A percentile compares a stretch with the other conserved stretches of the same genome.
Conservation (phyloP, 2,329 filamentous ascomycete species). For the Diplodia intermedia region DNA sequence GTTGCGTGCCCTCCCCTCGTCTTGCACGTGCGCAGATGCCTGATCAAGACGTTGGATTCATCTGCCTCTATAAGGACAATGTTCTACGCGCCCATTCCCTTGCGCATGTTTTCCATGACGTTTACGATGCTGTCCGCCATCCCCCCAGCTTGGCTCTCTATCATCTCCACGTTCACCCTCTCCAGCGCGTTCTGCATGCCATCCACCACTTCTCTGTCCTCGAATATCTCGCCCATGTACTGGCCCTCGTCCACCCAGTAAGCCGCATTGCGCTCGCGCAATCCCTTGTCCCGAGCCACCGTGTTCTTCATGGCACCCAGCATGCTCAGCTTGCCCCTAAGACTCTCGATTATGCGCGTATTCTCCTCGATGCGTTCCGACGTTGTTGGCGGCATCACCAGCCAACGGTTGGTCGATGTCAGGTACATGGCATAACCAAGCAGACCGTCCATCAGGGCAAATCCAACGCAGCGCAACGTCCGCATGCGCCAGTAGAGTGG, state of each 20-base stretch:
- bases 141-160: constrained; percentile 69
- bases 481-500: constrained; percentile 75
- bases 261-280: constrained; percentile 69
- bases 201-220: constrained; percentile 76
- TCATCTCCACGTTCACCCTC: constrained; percentile 67
- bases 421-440: constrained; percentile 75
- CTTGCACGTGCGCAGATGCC: not conserved
- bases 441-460: constrained; percentile 69
- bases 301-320: constrained; percentile 82
- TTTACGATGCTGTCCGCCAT: constrained; percentile 46
- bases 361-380: constrained; percentile 70
- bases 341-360: constrained; percentile 63
- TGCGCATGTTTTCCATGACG: constrained; percentile 29
- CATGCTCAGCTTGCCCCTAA: constrained; percentile 72
- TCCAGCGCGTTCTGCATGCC: constrained; percentile 72
- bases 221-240: constrained; percentile 76
- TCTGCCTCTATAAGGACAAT: not conserved
- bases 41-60: not conserved
- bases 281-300: constrained; percentile 71
- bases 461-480: constrained; percentile 65
- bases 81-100: not conserved
- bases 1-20: not conserved
- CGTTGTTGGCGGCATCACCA: constrained; percentile 66
- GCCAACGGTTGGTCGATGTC: constrained; percentile 79
- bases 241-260: constrained; percentile 85